Conservation (phyloP, 2,329 filamentous ascomycete genomes). For the Monosporascus sp. region DNA sequence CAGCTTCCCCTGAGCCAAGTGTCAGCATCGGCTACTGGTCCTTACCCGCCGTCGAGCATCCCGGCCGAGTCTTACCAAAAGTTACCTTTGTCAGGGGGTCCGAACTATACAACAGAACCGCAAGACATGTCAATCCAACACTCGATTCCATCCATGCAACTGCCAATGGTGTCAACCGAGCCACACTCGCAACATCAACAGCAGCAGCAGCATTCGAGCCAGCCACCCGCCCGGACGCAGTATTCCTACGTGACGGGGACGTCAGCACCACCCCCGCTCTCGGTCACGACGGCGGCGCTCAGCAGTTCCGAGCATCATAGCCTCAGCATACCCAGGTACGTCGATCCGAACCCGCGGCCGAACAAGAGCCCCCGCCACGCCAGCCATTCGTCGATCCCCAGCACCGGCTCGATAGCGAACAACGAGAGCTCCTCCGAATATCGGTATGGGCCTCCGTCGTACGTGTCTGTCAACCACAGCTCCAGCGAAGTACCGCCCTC, state of each 20-base stretch:
- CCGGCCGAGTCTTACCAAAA: constrained; percentile 48
- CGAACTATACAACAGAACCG: constrained; percentile 44
- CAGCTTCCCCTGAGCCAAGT: constrained; percentile 44
- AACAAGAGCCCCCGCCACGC: constrained; percentile 52
- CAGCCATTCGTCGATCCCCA: constrained; percentile 50
- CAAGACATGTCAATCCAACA: constrained; percentile 50
- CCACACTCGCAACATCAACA: constrained; percentile 26
- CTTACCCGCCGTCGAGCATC: constrained; percentile 47
- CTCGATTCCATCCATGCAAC: constrained; percentile 49
- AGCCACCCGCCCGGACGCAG: constrained; percentile 41
- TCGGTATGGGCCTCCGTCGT: constrained; percentile 46
- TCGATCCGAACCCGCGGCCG: constrained; percentile 50
- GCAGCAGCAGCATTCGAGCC: not conserved
- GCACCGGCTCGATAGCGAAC: constrained; percentile 41
- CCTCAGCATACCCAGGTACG: constrained; percentile 51
- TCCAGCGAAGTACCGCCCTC: constrained; percentile 31
- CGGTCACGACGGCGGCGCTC: constrained; percentile 36
- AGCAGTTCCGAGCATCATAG: constrained; percentile 38
- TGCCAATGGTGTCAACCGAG: constrained; percentile 45
- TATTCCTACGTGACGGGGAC: constrained; percentile 50
- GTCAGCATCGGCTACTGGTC: constrained; percentile 38
- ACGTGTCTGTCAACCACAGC: constrained; percentile 29
- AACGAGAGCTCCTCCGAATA: constrained; percentile 50
- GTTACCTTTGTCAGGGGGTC: constrained; percentile 42
- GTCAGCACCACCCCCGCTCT: constrained; percentile 45